Evolutionary conservation across 805 yeast species (phyloP).

Genomic region (Starmerella lactis-condensi): DNA sequence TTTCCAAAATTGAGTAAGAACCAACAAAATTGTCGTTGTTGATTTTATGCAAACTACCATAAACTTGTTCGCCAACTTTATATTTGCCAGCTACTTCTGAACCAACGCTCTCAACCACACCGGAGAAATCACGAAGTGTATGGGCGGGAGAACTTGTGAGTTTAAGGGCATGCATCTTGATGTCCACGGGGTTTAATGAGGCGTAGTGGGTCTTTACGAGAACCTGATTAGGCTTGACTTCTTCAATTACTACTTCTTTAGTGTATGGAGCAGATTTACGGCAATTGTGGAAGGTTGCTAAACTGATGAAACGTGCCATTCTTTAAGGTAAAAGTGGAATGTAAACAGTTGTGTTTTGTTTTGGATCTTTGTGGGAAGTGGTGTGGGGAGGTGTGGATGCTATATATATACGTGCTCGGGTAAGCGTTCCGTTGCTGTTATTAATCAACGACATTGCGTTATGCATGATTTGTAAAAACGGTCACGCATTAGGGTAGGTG

Average conservation of each 20-base stretch:
- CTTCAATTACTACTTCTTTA: slow-evolving; percentile 2
- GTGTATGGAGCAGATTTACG: slow-evolving; percentile 1
- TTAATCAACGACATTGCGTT: no score
- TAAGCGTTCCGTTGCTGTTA: no score
- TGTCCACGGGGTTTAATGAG: slow-evolving; percentile 48
- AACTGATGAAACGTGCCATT: slow-evolving; percentile 1
- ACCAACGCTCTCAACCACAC: slow-evolving; percentile 41
- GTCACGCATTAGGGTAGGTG: no score
- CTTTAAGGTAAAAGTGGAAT: neutral
- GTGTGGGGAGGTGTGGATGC: neutral
- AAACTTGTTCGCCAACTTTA: slow-evolving; percentile 44
- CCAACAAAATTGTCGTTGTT: slow-evolving; percentile 7
- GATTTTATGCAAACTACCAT: slow-evolving; percentile 29
- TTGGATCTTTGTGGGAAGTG: neutral
- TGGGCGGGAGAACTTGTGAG: slow-evolving; percentile 25
- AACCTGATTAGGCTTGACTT: slow-evolving; percentile 6
- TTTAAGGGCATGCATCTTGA: slow-evolving; percentile 27
- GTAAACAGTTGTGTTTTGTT: neutral
- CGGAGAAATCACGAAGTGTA: slow-evolving; percentile 53
- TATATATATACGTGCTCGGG: neutral
- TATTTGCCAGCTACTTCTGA: slow-evolving; percentile 23
- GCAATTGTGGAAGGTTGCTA: slow-evolving; percentile 7
- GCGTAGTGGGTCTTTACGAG: slow-evolving; percentile 42
- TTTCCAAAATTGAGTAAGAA: slow-evolving; percentile 16
- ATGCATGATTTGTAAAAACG: no score